phyloP scores from a whole-genome alignment of 768 basidiomycete genomes.

The Tylopilus balloui region DNA sequence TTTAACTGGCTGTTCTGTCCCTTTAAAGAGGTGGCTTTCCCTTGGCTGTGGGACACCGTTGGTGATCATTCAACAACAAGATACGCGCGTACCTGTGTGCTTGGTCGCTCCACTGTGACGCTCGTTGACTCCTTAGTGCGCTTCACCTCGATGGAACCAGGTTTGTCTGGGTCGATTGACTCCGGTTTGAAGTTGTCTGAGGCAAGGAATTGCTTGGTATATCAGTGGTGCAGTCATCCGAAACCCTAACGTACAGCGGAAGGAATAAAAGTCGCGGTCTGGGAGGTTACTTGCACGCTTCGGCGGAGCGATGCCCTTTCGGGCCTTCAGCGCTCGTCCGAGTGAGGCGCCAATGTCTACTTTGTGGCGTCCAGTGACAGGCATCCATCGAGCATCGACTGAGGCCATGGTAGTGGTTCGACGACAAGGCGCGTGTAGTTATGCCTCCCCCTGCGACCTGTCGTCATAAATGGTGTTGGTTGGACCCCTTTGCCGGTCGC shows the following conservation, averaged over 20 bases:
- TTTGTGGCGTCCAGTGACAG: constrained; percentile 50
- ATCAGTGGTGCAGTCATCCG: not conserved
- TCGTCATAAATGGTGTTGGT: constrained; percentile 16
- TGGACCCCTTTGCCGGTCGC: constrained; percentile 11
- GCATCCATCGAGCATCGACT: constrained; percentile 49
- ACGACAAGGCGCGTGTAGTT: constrained; percentile 20
- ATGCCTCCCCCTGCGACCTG: constrained; percentile 1
- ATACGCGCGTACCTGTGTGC: constrained; percentile 46
- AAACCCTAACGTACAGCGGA: constrained; percentile 54
- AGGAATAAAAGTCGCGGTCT: constrained; percentile 70
- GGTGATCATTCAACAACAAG: not conserved
- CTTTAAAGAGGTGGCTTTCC: constrained; percentile 54
- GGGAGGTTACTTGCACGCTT: constrained; percentile 43
- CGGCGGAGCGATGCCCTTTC: constrained; percentile 48
- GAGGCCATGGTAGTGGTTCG: constrained; percentile 41
- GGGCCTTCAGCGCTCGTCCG: constrained; percentile 60
- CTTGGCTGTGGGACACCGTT: constrained; percentile 36
- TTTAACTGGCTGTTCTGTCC: constrained; percentile 54
- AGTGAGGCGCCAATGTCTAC: constrained; percentile 63
- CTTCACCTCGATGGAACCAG: constrained; percentile 62
- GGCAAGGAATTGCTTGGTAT: not conserved
- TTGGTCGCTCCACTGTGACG: constrained; percentile 62
- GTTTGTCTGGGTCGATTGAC: constrained; percentile 59
- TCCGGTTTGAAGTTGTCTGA: constrained; percentile 75
- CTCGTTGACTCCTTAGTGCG: constrained; percentile 47